Evolutionary conservation across 2,329 filamentous ascomycete species (phyloP), one percentile per base, ranked within the genome.

Genomic region (Botryotinia globosa): DNA sequence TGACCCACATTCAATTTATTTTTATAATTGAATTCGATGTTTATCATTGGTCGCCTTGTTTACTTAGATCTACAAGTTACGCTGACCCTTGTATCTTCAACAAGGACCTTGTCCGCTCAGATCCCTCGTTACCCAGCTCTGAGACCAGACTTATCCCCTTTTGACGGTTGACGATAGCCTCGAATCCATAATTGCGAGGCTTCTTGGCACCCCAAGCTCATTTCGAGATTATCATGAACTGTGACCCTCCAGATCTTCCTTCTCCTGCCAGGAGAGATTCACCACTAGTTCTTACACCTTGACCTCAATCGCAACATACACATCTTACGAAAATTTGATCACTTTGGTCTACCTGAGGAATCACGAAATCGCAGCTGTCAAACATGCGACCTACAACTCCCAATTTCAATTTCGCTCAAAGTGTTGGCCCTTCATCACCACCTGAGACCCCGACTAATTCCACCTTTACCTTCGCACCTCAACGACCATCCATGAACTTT

Each of bases 371-470:
- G 29, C 32, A 73, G 44, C 72, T 34, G 67, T 77, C 77, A 74
- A 80, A 77, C 73, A 83, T 81, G 78, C 82, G 82, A 75, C 82
- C 83, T 72, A 79, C 82, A 58, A 84, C 83, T 74, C 84, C 84
- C 71, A 82, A 83, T 73, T 81, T 85, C 76, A 82, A 82, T 56
- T 78, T 78, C 71, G 72, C 79, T 75, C 79, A 81, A 74, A 56
- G 45, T 29, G 78, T 81, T 76, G 81, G 83, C 72, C 84, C 83
- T 70, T 83, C 84, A 72, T 86, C 85, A 77, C 85, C 85, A 75
- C 85, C 85, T 58, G 83, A 84, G 67, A 85, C 84, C 58, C 85
- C 85, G 69, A 84, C 83, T 58, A 80, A 81, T 51, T 74, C 77
- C 10, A 70, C 73, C 22, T 77, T 81, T 63, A 81, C 81, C 71